A percentile compares a stretch with the other conserved stretches of the same genome.
phyloP scores from a whole-genome alignment of 1,284 basidiomycete genomes.

The Ustilago esculenta region DNA sequence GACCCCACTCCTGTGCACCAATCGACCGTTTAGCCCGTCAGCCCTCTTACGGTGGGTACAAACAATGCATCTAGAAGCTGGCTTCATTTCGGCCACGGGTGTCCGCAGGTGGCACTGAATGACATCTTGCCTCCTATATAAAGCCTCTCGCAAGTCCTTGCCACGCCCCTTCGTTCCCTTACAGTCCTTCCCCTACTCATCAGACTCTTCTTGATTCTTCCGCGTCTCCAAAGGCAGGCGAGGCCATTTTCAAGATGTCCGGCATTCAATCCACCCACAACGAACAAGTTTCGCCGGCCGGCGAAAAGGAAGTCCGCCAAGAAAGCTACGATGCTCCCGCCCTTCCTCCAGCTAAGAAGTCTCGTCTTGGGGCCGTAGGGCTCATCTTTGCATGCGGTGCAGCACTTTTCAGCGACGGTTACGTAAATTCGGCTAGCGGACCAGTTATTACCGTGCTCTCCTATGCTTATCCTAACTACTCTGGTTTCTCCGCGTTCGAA shows the following conservation, averaged over 20 bases:
- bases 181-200: not conserved
- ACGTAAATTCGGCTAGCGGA: constrained; percentile 55
- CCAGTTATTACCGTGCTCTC: constrained; percentile 54
- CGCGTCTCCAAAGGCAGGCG: not conserved
- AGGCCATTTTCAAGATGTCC: constrained; percentile 9
- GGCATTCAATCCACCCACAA: constrained; percentile 11
- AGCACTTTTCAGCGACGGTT: constrained; percentile 63
- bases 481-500: constrained; percentile 33
- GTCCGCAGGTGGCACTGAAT: too few species aligned
- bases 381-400: constrained; percentile 63
- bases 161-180: too few species aligned
- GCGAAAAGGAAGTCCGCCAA: constrained; percentile 12
- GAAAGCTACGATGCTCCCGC: constrained; percentile 8
- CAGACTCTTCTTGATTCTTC: not conserved
- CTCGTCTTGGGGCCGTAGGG: constrained; percentile 28
- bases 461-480: constrained; percentile 36
- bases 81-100: too few species aligned
- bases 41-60: too few species aligned
- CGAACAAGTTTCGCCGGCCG: constrained; percentile 13
- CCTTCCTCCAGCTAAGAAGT: constrained; percentile 24
- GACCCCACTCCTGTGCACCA: too few species aligned
- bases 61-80: too few species aligned
- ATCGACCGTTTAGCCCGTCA: constrained; percentile 3
- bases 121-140: not conserved
- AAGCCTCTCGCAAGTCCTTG: too few species aligned